Evolutionary conservation across 352 stramenopile genomes (phyloP), one percentile per base, ranked within the genome.

Genomic region (Phytophthora pseudosyringae): DNA sequence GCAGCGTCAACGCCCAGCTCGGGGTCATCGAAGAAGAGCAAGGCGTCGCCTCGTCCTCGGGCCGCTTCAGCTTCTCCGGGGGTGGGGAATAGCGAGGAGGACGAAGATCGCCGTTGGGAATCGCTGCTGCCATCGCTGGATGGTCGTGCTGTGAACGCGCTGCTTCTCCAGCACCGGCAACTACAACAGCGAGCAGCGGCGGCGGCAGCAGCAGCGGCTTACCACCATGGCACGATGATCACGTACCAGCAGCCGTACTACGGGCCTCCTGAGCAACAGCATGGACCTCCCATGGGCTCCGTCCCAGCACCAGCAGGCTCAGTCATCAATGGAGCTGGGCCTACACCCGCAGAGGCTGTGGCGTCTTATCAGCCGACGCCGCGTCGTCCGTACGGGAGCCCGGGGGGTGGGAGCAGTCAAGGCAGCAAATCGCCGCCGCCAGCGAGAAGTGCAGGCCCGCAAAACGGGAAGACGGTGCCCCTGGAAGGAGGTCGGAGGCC

Each of bases 221-320:
- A 68, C 43, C 64, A 71, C 25, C 69, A 77, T 47, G 59, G 59
- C 18, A 49, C 69, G 0, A 77, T 74, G 56, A 66, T 74, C 43
- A 52, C 66, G 3, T 67, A 69, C 38, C 60, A 76, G 38, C 72
- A 80, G 59, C 69, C 69, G 6, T 78, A 71, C 61, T 80, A 71
- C 35, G 49, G 47, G 5, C 54, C 54, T n/a, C 49, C 51, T 4
- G 59, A 52, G 16, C 68, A 71, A 12, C 61, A 68, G 31, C 64
- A 66, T 40, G 59, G 33, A 28, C 50, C 41, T 46, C 43, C 55
- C 1, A 51, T 65, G 26, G 38, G 49, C 4, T 48, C 61, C 11
- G n/a, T n/a, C n/a, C n/a, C n/a, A n/a, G n/a, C 21, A 51, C 16
- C 62, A 47, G 31, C 41, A 36, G 46, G 44, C 1, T n/a, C 62